Evolutionary conservation across 306 rosid genomes (phyloP).

Genomic region (Cucurbita maxima): DNA sequence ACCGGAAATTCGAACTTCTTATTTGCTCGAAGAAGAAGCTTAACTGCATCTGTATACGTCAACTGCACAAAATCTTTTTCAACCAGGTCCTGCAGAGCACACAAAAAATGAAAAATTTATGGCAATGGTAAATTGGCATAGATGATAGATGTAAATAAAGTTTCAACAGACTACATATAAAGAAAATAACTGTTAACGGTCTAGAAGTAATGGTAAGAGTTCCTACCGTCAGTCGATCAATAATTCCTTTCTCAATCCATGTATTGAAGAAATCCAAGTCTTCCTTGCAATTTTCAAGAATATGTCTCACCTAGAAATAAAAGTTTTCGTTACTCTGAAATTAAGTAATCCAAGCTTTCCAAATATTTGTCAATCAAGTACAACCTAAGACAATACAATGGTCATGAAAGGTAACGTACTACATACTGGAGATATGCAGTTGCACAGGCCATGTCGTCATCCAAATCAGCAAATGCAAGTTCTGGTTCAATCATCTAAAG

Average conservation of each 20-base stretch:
- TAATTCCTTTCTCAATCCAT: conserved; percentile 88
- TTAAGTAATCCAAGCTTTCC: background rate
- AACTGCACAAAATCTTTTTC: conserved; percentile 63
- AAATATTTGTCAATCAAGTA: conserved; percentile 4
- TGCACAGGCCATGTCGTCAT: conserved; percentile 97
- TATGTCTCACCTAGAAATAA: conserved; percentile 49
- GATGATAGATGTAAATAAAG: background rate
- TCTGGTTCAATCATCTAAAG: conserved; percentile 90
- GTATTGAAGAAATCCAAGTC: conserved; percentile 91
- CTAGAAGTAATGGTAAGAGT: conserved; percentile 28
- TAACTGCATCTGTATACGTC: conserved; percentile 79
- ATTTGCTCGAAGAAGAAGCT: conserved; percentile 60
- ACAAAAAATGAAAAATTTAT: background rate
- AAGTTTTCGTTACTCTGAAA: conserved; percentile 6
- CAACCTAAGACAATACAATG: conserved; percentile 1
- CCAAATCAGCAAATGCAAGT: conserved; percentile 93
- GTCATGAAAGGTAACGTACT: conserved; percentile 51
- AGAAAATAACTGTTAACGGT: conserved; percentile 11
- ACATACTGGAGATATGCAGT: conserved; percentile 96
- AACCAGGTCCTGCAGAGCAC: conserved; percentile 55
- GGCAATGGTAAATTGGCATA: background rate
- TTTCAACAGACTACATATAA: background rate
- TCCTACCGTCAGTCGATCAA: conserved; percentile 81
- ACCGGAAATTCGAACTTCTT: conserved; percentile 96
- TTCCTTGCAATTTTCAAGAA: conserved; percentile 86